Percentiles rank a stretch among this genome's conserved stretches.
Conservation (phyloP, 176 grass and related monocot species). For the Neostapfia colusana region DNA sequence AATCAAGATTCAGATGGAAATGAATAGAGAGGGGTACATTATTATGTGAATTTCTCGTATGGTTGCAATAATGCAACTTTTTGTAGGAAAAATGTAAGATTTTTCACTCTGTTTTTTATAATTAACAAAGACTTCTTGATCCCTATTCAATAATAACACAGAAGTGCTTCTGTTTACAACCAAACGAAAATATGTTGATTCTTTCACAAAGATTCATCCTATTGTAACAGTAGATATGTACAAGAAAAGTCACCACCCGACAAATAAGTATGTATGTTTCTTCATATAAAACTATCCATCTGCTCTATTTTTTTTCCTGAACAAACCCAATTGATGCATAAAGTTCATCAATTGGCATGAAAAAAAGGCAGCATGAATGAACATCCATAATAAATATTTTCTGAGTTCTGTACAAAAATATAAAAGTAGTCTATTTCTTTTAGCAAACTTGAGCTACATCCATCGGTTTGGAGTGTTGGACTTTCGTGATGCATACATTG, state of each 20-base stretch:
- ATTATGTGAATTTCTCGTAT: not conserved
- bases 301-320: not conserved
- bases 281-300: not conserved
- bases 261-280: not conserved
- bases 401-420: constrained; percentile 36
- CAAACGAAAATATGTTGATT: constrained; percentile 1
- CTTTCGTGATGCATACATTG: constrained; percentile 48
- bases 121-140: not conserved
- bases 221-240: constrained; percentile 25
- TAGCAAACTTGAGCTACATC: constrained; percentile 43
- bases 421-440: constrained; percentile 20
- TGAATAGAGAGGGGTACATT: not conserved
- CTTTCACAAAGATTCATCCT: not conserved
- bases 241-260: constrained; percentile 24
- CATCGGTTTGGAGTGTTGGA: constrained; percentile 38
- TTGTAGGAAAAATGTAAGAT: not conserved
- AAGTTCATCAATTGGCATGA: constrained; percentile 18
- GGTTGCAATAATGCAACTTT: no score
- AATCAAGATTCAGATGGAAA: not conserved
- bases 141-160: not conserved
- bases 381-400: not conserved
- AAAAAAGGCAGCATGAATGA: not conserved
- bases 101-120: not conserved
- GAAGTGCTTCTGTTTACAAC: constrained; percentile 11
- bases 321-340: not conserved